Conservation (phyloP, 495 filamentous ascomycete genomes). For the Xylona heveae region DNA sequence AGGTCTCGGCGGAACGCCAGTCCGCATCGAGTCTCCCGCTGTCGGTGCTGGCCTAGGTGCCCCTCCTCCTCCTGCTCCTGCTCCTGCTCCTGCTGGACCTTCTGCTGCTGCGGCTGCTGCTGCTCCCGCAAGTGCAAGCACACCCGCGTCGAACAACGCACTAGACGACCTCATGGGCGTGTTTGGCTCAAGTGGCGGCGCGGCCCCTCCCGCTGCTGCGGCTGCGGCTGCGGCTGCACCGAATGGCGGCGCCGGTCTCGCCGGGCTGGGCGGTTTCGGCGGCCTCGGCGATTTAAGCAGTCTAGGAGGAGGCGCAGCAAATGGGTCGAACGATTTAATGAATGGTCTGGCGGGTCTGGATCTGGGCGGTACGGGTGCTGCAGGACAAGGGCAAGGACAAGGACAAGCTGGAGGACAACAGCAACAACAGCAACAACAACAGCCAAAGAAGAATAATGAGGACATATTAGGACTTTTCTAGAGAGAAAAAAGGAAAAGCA, state of each 20-base stretch:
- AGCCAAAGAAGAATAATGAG: conserved; percentile 48
- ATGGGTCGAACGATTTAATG: conserved; percentile 39
- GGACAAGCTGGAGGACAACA: conserved; percentile 15
- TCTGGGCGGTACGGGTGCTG: conserved; percentile 45
- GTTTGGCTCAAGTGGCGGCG: conserved; percentile 36
- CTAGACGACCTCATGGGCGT: conserved; percentile 85
- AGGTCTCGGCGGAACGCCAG: conserved; percentile 57
- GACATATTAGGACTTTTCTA: conserved; percentile 85
- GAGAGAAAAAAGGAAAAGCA: too few relatives aligned
- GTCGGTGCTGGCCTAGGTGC: conserved; percentile 15
- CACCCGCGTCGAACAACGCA: conserved; percentile 36
- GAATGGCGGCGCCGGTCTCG: conserved; percentile 14
- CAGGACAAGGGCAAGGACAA: too few relatives aligned
- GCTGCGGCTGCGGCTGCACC: conserved; percentile 7
- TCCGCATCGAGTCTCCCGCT: conserved; percentile 48
- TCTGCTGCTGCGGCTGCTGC: too few relatives aligned
- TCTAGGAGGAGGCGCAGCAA: conserved; percentile 2
- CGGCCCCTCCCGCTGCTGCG: too few relatives aligned
- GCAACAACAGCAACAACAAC: conserved; percentile 10
- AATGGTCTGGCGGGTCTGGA: conserved; percentile 69
- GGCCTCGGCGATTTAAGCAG: conserved; percentile 11
- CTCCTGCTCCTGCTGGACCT: conserved; percentile 17
- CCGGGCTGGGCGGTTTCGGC: conserved; percentile 15
- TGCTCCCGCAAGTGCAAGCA: too few relatives aligned
- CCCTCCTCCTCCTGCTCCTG: too few relatives aligned